Evolutionary conservation across 1,139 yeast species (phyloP), one percentile per base, ranked within the genome.

Genomic region (Protomyces lactucae-debilis): DNA sequence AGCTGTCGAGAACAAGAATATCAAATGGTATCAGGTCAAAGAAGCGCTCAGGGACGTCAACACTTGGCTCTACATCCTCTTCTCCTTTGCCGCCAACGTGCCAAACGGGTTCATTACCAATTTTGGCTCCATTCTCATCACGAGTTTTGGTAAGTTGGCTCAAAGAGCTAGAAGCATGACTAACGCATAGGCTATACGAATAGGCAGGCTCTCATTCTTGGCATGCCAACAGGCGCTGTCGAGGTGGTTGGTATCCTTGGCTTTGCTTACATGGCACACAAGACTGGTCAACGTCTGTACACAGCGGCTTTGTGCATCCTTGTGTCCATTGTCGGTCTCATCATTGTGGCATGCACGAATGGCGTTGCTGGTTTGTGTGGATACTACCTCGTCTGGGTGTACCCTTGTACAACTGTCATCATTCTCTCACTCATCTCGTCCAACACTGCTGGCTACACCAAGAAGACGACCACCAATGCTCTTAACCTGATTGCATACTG

Each of bases 371-470:
- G 71, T 2, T 67, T 72, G 40, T 66, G 69, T 52, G 69, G 72
- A 37, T 70, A 70, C 65, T 72, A 72, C 61, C 65, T 72, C 25
- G 68, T 69, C 36, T 72, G 70, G 18, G 69, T 69, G 4, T 69
- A 68, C 71, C 61, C 76, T 28, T 76, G 82, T 43, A 79, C 82
- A 0, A 78, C 79, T 66, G 80, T 82, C 40, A 77, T 83, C 68
- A 51, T 77, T 74, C 76, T 78, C 72, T 73, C 78, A 69, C 66
- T 79, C 73, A 46, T 77, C 72, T 66, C 77, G 73, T 46, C 79
- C 57, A 87, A 87, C 71, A 82, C 84, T 9, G 86, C 90, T 2
- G 93, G 93, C 21, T 85, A 84, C 70, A 85, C 90, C 18, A 86
- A 86, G 74, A 83, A 85, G 72, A 75, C 83, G 57, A 82, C 85